Conservation (phyloP, 2,329 filamentous ascomycete genomes). For the Chaetomium globosum region DNA sequence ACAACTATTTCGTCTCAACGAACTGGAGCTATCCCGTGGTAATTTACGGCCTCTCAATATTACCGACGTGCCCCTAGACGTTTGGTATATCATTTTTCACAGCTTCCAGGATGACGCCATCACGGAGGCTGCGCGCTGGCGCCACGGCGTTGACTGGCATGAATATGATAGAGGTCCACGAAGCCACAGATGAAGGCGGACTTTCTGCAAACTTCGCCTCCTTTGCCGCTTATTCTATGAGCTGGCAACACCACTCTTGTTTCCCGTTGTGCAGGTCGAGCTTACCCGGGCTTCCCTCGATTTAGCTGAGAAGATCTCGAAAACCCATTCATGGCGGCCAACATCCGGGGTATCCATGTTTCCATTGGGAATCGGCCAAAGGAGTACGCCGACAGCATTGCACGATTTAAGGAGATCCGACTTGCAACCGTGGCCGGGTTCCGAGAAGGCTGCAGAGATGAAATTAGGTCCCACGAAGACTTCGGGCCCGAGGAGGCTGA, state of each 20-base stretch:
- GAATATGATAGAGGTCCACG: not conserved
- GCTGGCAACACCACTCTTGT: constrained; percentile 1
- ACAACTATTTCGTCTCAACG: not conserved
- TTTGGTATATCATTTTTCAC: constrained; percentile 8
- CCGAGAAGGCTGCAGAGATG: not conserved
- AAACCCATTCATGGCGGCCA: not conserved
- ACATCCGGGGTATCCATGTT: not conserved
- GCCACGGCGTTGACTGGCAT: not conserved
- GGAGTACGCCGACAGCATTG: not conserved
- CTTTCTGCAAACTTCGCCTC: not conserved
- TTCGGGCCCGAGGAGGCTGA: not conserved
- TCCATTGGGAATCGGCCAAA: not conserved
- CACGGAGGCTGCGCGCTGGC: not conserved
- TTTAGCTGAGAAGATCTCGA: not conserved
- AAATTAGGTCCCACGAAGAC: not conserved
- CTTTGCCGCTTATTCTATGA: constrained; percentile 12
- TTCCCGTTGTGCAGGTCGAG: not conserved
- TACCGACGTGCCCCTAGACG: constrained; percentile 8
- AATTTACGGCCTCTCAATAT: not conserved
- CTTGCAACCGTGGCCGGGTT: not conserved
- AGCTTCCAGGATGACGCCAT: not conserved
- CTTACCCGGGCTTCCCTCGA: constrained; percentile 2
- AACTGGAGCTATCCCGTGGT: constrained; percentile 4
- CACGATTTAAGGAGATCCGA: not conserved
- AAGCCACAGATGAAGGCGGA: not conserved